Base-by-base conservation (phyloP, 495 filamentous ascomycete genomes). In the Chlorociboria aeruginascens region DNA sequence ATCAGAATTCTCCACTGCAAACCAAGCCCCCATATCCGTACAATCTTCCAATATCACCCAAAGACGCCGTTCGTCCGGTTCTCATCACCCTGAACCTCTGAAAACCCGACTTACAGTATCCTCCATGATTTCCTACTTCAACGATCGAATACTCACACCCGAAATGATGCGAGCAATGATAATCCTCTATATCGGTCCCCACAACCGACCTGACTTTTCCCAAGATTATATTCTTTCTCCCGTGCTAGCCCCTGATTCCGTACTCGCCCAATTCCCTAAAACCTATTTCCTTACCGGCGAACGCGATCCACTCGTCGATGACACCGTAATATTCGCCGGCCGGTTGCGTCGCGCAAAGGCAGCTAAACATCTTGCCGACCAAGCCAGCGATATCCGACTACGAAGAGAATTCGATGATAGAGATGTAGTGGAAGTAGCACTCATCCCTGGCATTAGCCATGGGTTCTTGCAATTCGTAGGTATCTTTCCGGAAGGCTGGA, bases 141-240 rank as follows among this genome's bases (percentile, higher is more conserved):
- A 89, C 62, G 92, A 98, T 65, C 85, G 93, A 17, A 84, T 98
- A 32, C 73, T 98, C 20, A 89, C 86, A 0, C 93, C 92, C 0
- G 93, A 97, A 62, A 94, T 98, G 87, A 95, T 97, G 83, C 83
- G 92, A 43, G 89, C 89, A 29, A 97, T 98, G 92, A 92, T 98
- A 49, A 95, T 98, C 62, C 74, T 98, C 16, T 98, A 98, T 60
- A 83, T 98, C 53, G 93, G 92, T 12, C 89, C 90, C 0, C 80
- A 95, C 60, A 82, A 89, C 66, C 80, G 88, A 1, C 92, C 92
- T 7, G 88, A 96, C 61, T 97, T 98, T 66, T 75, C 74, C 28
- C 88, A 85, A 8, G 93, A 98, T 62, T 95, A 85, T 62, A 72
- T 92, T 0, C 77, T 98, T 8, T 92, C 82, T 0, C 93, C 92